A percentile compares a stretch with the other conserved stretches of the same genome.
Conservation (phyloP, 306 rosid species). For the Argentina anserina region DNA sequence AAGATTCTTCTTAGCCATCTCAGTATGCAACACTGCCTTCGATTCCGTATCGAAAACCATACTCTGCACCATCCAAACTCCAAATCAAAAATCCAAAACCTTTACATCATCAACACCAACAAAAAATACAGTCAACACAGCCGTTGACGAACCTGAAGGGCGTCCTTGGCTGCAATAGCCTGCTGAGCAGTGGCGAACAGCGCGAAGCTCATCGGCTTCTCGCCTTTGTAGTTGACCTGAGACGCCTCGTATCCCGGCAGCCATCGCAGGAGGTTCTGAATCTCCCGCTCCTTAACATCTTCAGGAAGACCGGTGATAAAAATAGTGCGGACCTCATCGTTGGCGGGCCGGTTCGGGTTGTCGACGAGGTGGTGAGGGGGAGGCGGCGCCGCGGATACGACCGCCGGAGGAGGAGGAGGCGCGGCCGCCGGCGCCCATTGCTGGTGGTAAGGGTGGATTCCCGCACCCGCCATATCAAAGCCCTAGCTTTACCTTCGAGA, state of each 20-base stretch:
- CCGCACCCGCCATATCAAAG: slow-evolving; percentile 74
- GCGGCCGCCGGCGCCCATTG: slow-evolving; percentile 77
- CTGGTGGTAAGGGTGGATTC: slow-evolving; percentile 93
- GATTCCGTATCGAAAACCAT: slow-evolving; percentile 87
- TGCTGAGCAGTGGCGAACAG: slow-evolving; percentile 67
- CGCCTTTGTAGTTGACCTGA: slow-evolving; percentile 86
- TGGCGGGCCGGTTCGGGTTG: slow-evolving; percentile 41
- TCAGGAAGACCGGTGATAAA: slow-evolving; percentile 94
- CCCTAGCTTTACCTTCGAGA: background rate
- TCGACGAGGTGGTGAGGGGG: slow-evolving; percentile 42
- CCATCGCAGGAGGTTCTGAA: slow-evolving; percentile 85
- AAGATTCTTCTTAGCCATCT: slow-evolving; percentile 98
- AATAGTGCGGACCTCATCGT: slow-evolving; percentile 89
- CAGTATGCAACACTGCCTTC: slow-evolving; percentile 88
- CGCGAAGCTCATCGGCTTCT: slow-evolving; percentile 97
- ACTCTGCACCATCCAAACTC: slow-evolving; percentile 31
- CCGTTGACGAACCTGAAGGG: slow-evolving; percentile 54
- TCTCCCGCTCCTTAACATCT: slow-evolving; percentile 88
- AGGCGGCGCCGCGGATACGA: slow-evolving; percentile 25
- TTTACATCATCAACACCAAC: background rate
- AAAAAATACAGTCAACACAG: background rate
- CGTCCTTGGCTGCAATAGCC: slow-evolving; percentile 82
- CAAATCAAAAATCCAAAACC: background rate
- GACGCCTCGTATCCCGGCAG: slow-evolving; percentile 97
- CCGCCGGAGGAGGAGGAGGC: slow-evolving; percentile 52